Evolutionary conservation across 1,139 yeast species (phyloP).

Genomic region (Pichia sp.): DNA sequence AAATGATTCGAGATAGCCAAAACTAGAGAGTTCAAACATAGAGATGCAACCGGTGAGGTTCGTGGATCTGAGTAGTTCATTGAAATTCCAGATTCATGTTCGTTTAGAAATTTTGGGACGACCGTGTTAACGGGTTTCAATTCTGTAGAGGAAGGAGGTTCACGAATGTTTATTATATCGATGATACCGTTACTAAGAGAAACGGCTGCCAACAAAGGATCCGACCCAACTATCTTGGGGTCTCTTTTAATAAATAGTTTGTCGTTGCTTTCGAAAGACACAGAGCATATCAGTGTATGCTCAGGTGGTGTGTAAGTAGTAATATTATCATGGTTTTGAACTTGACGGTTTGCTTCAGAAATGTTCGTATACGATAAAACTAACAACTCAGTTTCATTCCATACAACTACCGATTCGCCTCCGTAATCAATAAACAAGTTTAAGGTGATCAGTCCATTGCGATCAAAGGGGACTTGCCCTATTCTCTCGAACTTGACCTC

Average conservation of each 20-base stretch:
- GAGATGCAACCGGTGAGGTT: conserved; percentile 16
- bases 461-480: conserved; percentile 11
- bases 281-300: conserved; percentile 3
- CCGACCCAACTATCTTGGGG: conserved; percentile 45
- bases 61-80: conserved; percentile 15
- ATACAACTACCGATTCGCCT: conserved; percentile 38
- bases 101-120: conserved; percentile 22
- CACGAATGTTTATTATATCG: conserved; percentile 39
- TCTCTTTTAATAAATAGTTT: conserved; percentile 17
- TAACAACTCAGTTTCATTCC: conserved; percentile 30
- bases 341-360: not conserved
- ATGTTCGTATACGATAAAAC: conserved; percentile 19
- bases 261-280: conserved; percentile 24
- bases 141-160: conserved; percentile 18
- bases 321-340: conserved; percentile 4
- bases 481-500: conserved; percentile 12
- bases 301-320: conserved; percentile 10
- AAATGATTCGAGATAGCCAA: conserved; percentile 49
- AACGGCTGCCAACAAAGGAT: conserved; percentile 49
- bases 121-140: conserved; percentile 20
- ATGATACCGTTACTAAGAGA: conserved; percentile 37
- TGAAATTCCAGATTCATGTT: conserved; percentile 10
- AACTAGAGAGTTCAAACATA: conserved; percentile 26
- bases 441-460: not conserved
- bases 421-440: conserved; percentile 49